Evolutionary conservation across 2,329 filamentous ascomycete genomes (phyloP).

Genomic region (Cordyceps farinosa): DNA sequence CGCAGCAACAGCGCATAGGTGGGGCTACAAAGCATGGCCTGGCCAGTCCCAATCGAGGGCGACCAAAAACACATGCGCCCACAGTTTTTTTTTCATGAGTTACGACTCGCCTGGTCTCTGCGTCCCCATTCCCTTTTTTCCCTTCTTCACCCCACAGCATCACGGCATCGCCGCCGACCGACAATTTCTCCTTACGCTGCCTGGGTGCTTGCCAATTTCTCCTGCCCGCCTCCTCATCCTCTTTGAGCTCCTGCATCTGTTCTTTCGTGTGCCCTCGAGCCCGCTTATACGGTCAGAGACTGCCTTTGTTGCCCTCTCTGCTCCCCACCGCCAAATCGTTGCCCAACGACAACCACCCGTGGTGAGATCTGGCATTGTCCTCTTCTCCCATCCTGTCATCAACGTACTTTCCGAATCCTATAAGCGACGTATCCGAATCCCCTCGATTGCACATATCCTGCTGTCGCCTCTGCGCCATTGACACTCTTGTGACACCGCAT

Average conservation of each 20-base stretch:
- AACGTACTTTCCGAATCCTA: conserved; percentile 11
- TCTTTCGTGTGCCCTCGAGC: conserved; percentile 16
- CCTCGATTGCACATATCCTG: conserved; percentile 14
- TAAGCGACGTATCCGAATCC: conserved; percentile 10
- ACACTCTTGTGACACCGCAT: conserved; percentile 6
- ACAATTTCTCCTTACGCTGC: conserved; percentile 19
- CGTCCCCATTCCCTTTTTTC: conserved; percentile 27
- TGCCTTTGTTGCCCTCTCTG: conserved; percentile 14
- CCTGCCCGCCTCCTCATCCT: conserved; percentile 22
- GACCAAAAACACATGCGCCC: conserved; percentile 25
- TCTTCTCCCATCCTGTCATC: conserved; percentile 8
- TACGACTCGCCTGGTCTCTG: conserved; percentile 16
- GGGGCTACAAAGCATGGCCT: conserved; percentile 8
- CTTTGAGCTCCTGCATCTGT: conserved; percentile 15
- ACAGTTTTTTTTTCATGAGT: conserved; percentile 23
- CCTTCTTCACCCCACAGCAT: conserved; percentile 27
- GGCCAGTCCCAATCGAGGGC: conserved; percentile 21
- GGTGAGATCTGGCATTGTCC: conserved; percentile 12
- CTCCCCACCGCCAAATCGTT: conserved; percentile 18
- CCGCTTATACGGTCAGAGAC: conserved; percentile 15
- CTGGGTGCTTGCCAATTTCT: conserved; percentile 24
- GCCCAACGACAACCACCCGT: conserved; percentile 8
- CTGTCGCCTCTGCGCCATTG: conserved; percentile 10
- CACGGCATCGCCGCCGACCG: conserved; percentile 28
- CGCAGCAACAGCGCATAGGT: not conserved